phyloP scores from a whole-genome alignment of 2,329 filamentous ascomycete genomes.

The Microsporum ferrugineum region DNA sequence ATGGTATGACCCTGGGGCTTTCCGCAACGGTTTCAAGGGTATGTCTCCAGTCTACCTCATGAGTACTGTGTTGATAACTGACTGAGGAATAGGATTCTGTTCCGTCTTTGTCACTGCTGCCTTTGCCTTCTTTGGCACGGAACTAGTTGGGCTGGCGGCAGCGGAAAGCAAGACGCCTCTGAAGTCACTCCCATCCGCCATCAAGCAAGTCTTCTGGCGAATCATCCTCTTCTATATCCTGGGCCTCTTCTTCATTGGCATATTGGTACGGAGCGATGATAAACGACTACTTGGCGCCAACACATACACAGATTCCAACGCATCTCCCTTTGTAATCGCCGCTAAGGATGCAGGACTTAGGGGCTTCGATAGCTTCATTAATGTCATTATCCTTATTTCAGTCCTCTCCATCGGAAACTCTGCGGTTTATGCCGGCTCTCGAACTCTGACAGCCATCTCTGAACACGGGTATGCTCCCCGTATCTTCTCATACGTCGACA shows the following conservation, averaged over 20 bases:
- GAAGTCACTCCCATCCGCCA: slow-evolving; percentile 43
- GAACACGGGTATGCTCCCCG: slow-evolving; percentile 58
- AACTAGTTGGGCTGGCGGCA: slow-evolving; percentile 45
- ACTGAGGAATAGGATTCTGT: slow-evolving; percentile 44
- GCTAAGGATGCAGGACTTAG: slow-evolving; percentile 55
- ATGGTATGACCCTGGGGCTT: slow-evolving; percentile 57
- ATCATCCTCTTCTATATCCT: slow-evolving; percentile 48
- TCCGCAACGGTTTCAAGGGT: slow-evolving; percentile 48
- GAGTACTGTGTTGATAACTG: not conserved
- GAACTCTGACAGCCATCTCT: slow-evolving; percentile 65
- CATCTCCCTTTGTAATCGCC: slow-evolving; percentile 58
- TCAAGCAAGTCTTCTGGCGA: slow-evolving; percentile 43
- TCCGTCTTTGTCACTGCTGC: slow-evolving; percentile 36
- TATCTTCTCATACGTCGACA: slow-evolving; percentile 57
- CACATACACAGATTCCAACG: slow-evolving; percentile 26
- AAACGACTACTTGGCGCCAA: slow-evolving; percentile 30
- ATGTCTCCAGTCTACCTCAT: not conserved
- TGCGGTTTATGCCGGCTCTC: slow-evolving; percentile 49
- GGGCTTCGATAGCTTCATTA: slow-evolving; percentile 59
- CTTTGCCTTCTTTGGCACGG: slow-evolving; percentile 30
- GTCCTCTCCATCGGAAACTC: slow-evolving; percentile 60
- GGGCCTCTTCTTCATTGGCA: slow-evolving; percentile 46
- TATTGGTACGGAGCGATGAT: slow-evolving; percentile 41
- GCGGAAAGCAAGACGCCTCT: slow-evolving; percentile 45
- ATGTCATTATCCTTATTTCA: slow-evolving; percentile 62